A percentile compares a stretch with the other conserved stretches of the same genome.
Evolutionary conservation across 2,329 filamentous ascomycete genomes (phyloP).

Genomic region (Phyllosticta paracitricarpa): DNA sequence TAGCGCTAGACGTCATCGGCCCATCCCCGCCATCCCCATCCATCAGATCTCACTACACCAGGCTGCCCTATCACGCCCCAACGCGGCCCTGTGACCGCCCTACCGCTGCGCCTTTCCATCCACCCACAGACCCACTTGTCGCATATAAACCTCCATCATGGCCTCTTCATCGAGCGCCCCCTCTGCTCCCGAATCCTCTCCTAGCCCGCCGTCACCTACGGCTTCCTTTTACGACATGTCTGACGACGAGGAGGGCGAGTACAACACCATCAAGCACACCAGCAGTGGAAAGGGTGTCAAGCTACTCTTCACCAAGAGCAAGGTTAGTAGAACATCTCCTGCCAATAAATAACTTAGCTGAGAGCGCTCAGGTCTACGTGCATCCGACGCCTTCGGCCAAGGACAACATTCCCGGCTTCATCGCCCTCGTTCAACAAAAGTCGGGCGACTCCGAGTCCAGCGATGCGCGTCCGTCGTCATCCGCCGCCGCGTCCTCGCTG

Average conservation of each 20-base stretch:
- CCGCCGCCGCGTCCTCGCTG: conserved; percentile 54
- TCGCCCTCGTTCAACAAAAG: conserved; percentile 89
- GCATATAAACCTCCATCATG: not conserved
- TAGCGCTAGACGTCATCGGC: not conserved
- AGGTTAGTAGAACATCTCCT: conserved; percentile 42
- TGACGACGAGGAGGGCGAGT: conserved; percentile 91
- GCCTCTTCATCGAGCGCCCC: not conserved
- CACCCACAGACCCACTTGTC: not conserved
- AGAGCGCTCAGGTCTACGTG: conserved; percentile 65
- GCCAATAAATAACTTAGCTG: conserved; percentile 14
- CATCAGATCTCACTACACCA: not conserved
- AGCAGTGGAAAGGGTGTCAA: conserved; percentile 77
- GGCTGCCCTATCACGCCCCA: not conserved
- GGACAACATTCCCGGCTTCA: conserved; percentile 91
- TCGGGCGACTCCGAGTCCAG: conserved; percentile 13
- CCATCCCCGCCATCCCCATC: not conserved
- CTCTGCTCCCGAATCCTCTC: conserved; percentile 7
- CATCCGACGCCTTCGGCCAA: conserved; percentile 87
- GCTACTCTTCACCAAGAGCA: conserved; percentile 91
- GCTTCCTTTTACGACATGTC: conserved; percentile 92
- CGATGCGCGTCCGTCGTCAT: conserved; percentile 30
- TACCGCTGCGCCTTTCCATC: not conserved
- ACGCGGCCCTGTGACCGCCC: not conserved
- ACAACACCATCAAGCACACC: conserved; percentile 82
- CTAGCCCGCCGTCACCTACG: conserved; percentile 56